These are phyloP conservation scores for Starmerella floricola DNA, from an alignment of 805 yeast species.

Conservation along the genomic window DNA sequence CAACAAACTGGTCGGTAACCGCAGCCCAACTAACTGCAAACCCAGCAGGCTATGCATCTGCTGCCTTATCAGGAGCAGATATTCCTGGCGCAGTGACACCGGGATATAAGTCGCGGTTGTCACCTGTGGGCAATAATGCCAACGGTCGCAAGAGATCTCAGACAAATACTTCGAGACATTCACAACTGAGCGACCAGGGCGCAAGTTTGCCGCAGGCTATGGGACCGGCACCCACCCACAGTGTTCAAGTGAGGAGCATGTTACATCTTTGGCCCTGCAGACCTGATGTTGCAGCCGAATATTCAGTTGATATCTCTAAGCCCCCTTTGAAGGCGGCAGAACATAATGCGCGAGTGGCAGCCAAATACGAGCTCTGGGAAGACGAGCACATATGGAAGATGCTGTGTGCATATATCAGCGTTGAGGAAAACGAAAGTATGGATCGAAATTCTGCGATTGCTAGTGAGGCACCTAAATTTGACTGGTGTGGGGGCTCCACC, in stretches of 20 bases:
- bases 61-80: too few relatives aligned
- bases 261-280: conserved; percentile 62
- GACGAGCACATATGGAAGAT: conserved; percentile 64
- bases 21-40: conserved; percentile 11
- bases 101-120: too few relatives aligned
- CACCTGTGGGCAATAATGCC: not conserved
- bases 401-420: conserved; percentile 11
- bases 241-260: conserved; percentile 33
- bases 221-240: conserved; percentile 1
- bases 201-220: not conserved
- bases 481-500: conserved; percentile 75
- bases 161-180: not conserved
- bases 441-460: conserved; percentile 4
- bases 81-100: too few relatives aligned
- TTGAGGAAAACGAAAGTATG: conserved; percentile 5
- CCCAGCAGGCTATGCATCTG: not conserved
- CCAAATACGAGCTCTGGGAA: conserved; percentile 45
- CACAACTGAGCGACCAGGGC: conserved; percentile 3
- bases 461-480: conserved; percentile 23
- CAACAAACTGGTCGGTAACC: conserved; percentile 17
- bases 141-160: not conserved
- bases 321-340: conserved; percentile 49
- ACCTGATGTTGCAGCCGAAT: conserved; percentile 41
- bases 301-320: conserved; percentile 30
- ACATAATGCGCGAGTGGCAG: conserved; percentile 62